Evolutionary conservation across 164 flowering plant genomes (phyloP).

Genomic region (Buxus sempervirens): DNA sequence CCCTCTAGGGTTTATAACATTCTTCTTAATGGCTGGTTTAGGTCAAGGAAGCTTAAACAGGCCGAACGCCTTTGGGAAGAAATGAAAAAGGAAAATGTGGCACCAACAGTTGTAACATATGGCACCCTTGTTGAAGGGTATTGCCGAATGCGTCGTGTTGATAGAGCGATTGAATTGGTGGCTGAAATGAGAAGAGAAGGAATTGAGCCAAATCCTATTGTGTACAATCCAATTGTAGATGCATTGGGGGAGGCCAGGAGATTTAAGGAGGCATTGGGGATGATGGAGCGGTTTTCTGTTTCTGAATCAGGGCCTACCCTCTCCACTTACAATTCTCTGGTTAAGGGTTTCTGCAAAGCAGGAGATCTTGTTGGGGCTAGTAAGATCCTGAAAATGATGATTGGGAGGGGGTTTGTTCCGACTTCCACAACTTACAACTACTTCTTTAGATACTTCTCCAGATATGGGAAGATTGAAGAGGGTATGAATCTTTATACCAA

Average conservation of each 20-base stretch:
- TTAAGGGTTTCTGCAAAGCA: slow-evolving; percentile 59
- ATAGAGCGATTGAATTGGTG: slow-evolving; percentile 63
- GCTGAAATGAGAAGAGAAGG: slow-evolving; percentile 60
- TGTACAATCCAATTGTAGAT: slow-evolving; percentile 73
- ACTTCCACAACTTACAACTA: neutral
- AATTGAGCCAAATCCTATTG: slow-evolving; percentile 55
- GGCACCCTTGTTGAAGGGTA: slow-evolving; percentile 69
- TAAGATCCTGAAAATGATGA: slow-evolving; percentile 75
- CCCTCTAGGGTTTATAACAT: slow-evolving; percentile 56
- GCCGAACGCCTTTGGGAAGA: slow-evolving; percentile 59
- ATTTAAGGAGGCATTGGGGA: slow-evolving; percentile 59
- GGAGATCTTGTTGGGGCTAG: slow-evolving; percentile 54
- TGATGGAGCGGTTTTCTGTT: slow-evolving; percentile 56
- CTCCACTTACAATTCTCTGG: slow-evolving; percentile 69
- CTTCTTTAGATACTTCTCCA: slow-evolving; percentile 4
- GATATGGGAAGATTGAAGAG: slow-evolving; percentile 49
- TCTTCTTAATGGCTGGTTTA: slow-evolving; percentile 72
- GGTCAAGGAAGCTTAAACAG: slow-evolving; percentile 51
- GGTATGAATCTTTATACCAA: slow-evolving; percentile 75
- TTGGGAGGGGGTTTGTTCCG: slow-evolving; percentile 42
- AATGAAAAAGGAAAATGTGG: slow-evolving; percentile 53
- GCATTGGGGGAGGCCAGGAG: slow-evolving; percentile 70
- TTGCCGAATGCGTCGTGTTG: slow-evolving; percentile 60
- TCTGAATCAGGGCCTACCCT: slow-evolving; percentile 58
- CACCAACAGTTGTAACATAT: slow-evolving; percentile 16